Evolutionary conservation across 805 yeast species (phyloP).

Genomic region (Blastobotrys peoriensis): DNA sequence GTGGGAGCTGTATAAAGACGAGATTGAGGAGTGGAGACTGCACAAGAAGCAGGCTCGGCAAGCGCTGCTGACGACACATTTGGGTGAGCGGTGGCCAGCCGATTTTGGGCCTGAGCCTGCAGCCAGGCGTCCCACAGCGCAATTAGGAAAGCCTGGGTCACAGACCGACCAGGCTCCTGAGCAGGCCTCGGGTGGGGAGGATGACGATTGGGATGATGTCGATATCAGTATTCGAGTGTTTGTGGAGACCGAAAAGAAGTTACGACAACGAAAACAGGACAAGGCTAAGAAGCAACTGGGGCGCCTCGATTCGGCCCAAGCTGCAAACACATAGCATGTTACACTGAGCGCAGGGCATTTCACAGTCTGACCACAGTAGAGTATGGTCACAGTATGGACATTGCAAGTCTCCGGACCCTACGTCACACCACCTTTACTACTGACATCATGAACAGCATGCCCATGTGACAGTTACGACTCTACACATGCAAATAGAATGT

Average conservation of each 20-base stretch:
- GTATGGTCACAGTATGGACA: too few relatives aligned
- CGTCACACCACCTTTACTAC: too few relatives aligned
- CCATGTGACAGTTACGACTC: too few relatives aligned
- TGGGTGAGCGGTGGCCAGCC: slow-evolving; percentile 53
- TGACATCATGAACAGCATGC: too few relatives aligned
- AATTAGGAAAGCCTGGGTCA: slow-evolving; percentile 31
- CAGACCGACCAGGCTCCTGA: slow-evolving; percentile 28
- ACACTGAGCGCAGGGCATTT: too few relatives aligned
- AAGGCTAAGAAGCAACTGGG: too few relatives aligned
- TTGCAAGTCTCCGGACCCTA: too few relatives aligned
- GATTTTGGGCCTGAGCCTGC: slow-evolving; percentile 48
- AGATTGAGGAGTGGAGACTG: slow-evolving; percentile 72
- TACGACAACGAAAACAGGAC: slow-evolving; percentile 38
- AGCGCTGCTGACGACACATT: slow-evolving; percentile 33
- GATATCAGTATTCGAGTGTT: slow-evolving; percentile 76
- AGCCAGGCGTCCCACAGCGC: too few relatives aligned
- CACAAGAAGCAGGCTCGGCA: slow-evolving; percentile 55
- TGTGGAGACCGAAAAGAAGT: slow-evolving; percentile 70
- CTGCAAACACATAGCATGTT: too few relatives aligned
- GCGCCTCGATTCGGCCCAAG: too few relatives aligned
- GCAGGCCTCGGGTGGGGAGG: slow-evolving; percentile 31
- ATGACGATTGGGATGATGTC: slow-evolving; percentile 51
- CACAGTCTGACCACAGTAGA: too few relatives aligned
- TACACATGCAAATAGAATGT: too few relatives aligned
- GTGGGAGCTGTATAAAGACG: slow-evolving; percentile 90